These are phyloP conservation scores for Tuber magnatum DNA, from an alignment of 495 filamentous ascomycete species.

Conservation along the genomic window DNA sequence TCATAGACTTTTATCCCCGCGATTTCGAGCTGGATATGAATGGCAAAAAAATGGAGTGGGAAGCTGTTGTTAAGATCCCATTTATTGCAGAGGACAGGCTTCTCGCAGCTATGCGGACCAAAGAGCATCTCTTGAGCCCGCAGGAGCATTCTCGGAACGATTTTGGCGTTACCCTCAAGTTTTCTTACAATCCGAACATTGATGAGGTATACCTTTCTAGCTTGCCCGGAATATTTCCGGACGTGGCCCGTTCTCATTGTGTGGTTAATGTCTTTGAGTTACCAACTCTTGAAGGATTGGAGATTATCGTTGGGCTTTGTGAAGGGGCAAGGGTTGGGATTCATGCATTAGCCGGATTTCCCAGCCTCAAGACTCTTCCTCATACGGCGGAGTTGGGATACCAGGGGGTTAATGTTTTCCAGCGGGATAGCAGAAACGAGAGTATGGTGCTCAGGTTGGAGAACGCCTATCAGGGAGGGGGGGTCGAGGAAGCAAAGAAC, in stretches of 20 bases:
- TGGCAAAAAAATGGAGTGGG: conserved; percentile 99
- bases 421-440: conserved; percentile 91
- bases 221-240: conserved; percentile 82
- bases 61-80: conserved; percentile 96
- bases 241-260: conserved; percentile 78
- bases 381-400: conserved; percentile 73
- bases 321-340: conserved; percentile 78
- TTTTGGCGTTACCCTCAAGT: conserved; percentile 88
- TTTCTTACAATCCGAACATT: conserved; percentile 69
- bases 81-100: conserved; percentile 91
- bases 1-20: conserved; percentile 95
- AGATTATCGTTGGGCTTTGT: conserved; percentile 75
- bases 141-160: conserved; percentile 75
- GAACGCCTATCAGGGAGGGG: conserved; percentile 60
- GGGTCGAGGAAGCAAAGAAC: conserved; percentile 61
- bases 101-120: conserved; percentile 74
- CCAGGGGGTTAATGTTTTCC: conserved; percentile 93
- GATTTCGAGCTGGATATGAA: conserved; percentile 99
- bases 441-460: conserved; percentile 85
- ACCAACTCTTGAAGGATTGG: conserved; percentile 81
- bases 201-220: conserved; percentile 79
- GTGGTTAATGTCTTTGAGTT: conserved; percentile 93
- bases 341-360: conserved; percentile 83
- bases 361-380: conserved; percentile 73
- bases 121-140: conserved; percentile 64